Base-by-base conservation (phyloP, 2,329 filamentous ascomycete species). In the Penicillium rolfsii region DNA sequence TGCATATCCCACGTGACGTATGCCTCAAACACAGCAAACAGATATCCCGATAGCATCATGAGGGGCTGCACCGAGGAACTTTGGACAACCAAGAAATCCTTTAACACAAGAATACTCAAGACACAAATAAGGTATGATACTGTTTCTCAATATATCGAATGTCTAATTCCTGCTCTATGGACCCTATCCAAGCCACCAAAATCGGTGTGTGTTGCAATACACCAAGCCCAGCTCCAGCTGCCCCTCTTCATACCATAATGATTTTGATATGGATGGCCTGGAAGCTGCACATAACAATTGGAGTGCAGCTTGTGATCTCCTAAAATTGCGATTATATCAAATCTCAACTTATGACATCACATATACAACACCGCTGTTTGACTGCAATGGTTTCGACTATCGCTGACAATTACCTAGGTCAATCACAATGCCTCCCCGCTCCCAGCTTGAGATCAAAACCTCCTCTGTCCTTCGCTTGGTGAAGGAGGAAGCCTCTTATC, bases 401-500 rank as follows among this genome's bases (percentile, higher is more conserved):
- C 36, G 55, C 64, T 67, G 26, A 68, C 58, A 16, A 16, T 48
- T 24, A 28, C 45, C 40, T 54, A 67, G 58, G 59, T 58, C 35
- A 54, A 46, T 55, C 62, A 71, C 14, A 53, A 97, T 97, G 93
- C 84, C 91, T 3, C 84, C 91, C 85, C 88, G 68, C 87, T 97
- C 75, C 79, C 86, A 70, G 92, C 96, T 77, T 87, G 91, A 63
- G 91, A 95, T 97, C 73, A 88, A 90, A 48, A 95, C 91, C 26
- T 86, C 89, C 63, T 87, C 91, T 22, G 87, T 98, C 67, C 83
- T 85, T 70, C 91, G 95, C 61, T 86, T 98, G 52, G 86, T 97
- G 67, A 97, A 96, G 78, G 95, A 99, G 78, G 91, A 97, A 77
- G 82, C 85, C 41, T 94, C 89, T 70, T 98, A 99, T 80, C 90